These are phyloP conservation scores for Mycena belliarum DNA, from an alignment of 768 basidiomycete species.

Conservation along the genomic window DNA sequence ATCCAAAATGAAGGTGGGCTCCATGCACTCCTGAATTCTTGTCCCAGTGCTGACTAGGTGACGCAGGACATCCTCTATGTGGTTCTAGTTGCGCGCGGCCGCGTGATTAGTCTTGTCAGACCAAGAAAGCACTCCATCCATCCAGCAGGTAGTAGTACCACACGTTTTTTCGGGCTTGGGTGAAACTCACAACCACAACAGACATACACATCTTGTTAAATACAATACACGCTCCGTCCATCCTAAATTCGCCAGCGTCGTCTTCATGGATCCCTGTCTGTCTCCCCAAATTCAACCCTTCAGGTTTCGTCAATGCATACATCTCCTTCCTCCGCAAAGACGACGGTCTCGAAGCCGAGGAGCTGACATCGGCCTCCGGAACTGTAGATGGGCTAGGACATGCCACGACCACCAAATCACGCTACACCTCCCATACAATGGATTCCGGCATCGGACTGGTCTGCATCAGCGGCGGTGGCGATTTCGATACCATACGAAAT, in stretches of 20 bases:
- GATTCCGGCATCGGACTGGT: slow-evolving; percentile 63
- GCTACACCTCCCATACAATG: slow-evolving; percentile 8
- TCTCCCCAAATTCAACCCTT: slow-evolving; percentile 89
- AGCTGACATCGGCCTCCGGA: slow-evolving; percentile 18
- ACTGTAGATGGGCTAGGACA: not conserved
- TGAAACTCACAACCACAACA: slow-evolving; percentile 25
- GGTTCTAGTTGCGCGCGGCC: slow-evolving; percentile 75
- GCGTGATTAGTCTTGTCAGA: slow-evolving; percentile 83
- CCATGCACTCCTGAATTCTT: not conserved
- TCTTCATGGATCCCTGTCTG: slow-evolving; percentile 96
- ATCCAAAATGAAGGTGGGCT: slow-evolving; percentile 72
- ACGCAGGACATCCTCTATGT: slow-evolving; percentile 87
- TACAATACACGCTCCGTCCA: slow-evolving; percentile 82
- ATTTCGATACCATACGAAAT: slow-evolving; percentile 78
- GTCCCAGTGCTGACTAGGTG: not conserved
- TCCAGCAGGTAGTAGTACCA: slow-evolving; percentile 66
- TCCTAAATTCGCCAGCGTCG: slow-evolving; percentile 72
- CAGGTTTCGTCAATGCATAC: slow-evolving; percentile 90
- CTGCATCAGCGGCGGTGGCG: slow-evolving; percentile 78
- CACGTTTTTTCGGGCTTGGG: not conserved
- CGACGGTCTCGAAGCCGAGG: slow-evolving; percentile 25
- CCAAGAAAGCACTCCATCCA: slow-evolving; percentile 95
- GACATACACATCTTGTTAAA: slow-evolving; percentile 94
- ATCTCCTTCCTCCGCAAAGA: slow-evolving; percentile 67
- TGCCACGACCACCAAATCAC: slow-evolving; percentile 3